Evolutionary conservation across 2,329 filamentous ascomycete genomes (phyloP), one percentile per base, ranked within the genome.

Genomic region (Drechslerella coelobrocha): DNA sequence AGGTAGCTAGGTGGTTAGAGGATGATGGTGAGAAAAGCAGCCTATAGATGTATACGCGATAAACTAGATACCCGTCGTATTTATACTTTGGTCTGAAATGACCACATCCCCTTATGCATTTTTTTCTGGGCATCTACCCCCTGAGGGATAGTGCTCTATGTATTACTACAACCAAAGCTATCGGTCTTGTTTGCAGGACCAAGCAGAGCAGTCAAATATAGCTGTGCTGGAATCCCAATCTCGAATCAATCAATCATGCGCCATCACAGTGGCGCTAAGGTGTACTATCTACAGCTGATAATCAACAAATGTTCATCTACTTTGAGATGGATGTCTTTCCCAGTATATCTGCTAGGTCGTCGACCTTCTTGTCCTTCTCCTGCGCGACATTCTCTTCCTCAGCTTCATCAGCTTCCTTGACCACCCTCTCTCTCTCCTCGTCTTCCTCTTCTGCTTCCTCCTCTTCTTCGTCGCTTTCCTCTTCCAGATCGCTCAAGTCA

Each of bases 401-500:
- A 0, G 88, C 88, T 76, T 86, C 83, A 75, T 91, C 84, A 2
- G 88, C 89, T 74, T 89, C 86, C 79, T 88, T 85, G 75, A 88
- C 77, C 37, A 87, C 80, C 78, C 88, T 89, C 81, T 91, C 88
- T 43, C 87, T 85, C 77, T 88, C 86, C 78, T 88, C 83, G 41
- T 82, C 81, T 37, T 83, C 86, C 54, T 88, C 86, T 1, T 89
- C 87, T 17, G 89, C 88, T 5, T 88, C 87, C 5, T 86, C 86
- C 23, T 88, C 86, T 3, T 90, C 87, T 0, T 86, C 88, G 62
- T 85, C 86, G 10, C 86, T 85, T 8, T 86, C 84, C 54, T 91
- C 90, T 75, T 93, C 90, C 1, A 97, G 86, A 75, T 97, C 92
- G 75, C 89, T 89, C 47, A 96, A 84, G 77, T 89, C 89, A 77